Evolutionary conservation across 2,329 filamentous ascomycete species (phyloP), one percentile per base, ranked within the genome.

Genomic region (Colletotrichum sp.): DNA sequence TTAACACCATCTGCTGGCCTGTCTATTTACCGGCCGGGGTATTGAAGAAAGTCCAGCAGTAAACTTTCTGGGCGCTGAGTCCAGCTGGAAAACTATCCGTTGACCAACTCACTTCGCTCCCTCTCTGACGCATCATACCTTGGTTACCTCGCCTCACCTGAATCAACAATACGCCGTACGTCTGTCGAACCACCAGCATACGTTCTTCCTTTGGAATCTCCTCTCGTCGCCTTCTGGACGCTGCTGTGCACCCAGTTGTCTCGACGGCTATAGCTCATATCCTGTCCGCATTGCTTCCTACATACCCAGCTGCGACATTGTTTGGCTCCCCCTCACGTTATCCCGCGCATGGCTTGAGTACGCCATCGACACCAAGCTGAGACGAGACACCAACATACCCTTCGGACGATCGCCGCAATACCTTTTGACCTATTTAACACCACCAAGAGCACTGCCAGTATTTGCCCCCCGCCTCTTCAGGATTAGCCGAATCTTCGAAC

Each of bases 241-340:
- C 63, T 73, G 73, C 69, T 73, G 73, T 73, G 69, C 69, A 68
- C 73, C 63, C 73, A 75, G 73, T 58, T 55, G 38, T 34, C 28
- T 63, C 32, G 14, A 58, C 43, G 7, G 21, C 58, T 12, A 6
- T 18, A 32, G 34, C n/a, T 62, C 58, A 48, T 64, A 62, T 59
- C 26, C 36, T 9, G 36, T 52, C 21, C 30, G 14, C 30, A 36
- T 36, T 43, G 34, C 24, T 67, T 28, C 30, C 18, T 67, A 52
- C 69, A 73, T 58, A 43, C 43, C 43, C 26, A 21, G 18, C 24
- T 68, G 48, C 73, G 56, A 75, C 63, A 63, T 58, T 64, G 70
- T 73, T 36, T 38, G 12, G 34, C 26, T 14, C 26, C 69, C 62
- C 34, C 43, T 73, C 69, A 30, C 62, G 28, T 64, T 59, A 26